Base-by-base conservation (phyloP, 192 early-diverging fungal genomes). In the Coemansia reversa region DNA sequence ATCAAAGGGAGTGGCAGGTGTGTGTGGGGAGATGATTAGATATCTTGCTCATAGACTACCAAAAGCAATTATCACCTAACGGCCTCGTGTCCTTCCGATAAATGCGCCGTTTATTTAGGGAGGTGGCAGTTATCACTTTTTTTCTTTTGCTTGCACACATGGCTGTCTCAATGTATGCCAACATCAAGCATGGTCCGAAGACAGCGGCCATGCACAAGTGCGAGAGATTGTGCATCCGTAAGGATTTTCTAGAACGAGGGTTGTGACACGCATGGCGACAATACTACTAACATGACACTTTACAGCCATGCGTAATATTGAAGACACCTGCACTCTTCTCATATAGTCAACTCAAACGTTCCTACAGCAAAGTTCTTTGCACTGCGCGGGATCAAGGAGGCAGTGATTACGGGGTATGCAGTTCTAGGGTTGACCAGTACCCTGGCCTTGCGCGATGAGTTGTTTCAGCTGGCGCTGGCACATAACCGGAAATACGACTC, bases 361-460 rank as follows among this genome's bases (percentile, higher is more conserved):
- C 72, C 72, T 14, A 80, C 77, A 29, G 72, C 77, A 30, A 74
- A 71, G 55, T 80, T 80, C 51, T 80, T 80, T 69, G 77, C 77
- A 4, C 35, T 80, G 62, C 72, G 72, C 47, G 77, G 72, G 27
- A 80, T 80, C 77, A 80, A 80, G 35, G 77, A 74, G 7, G 62
- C 68, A 0, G 69, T 80, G 12, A 60, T 75, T 19, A 51, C 68
- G 5, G 60, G 77, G 39, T 80, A 74, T 48, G 48, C 65, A 1
- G 65, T 75, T 9, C 29, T 75, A 27, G 77, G 77, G 0, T 18
- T 67, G 11, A 55, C 29, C 2, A 45, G 52, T 20, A 63, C 66
- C 27, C 29, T 75, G 18, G 18, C 54, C 0, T 63, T 80, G 3
- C 68, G 77, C 20, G 72, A 80, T 20, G 77, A 80, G 55, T 63